These are phyloP conservation scores for Claviceps fusiformis DNA, from an alignment of 2,329 filamentous ascomycete genomes.

Conservation along the genomic window DNA sequence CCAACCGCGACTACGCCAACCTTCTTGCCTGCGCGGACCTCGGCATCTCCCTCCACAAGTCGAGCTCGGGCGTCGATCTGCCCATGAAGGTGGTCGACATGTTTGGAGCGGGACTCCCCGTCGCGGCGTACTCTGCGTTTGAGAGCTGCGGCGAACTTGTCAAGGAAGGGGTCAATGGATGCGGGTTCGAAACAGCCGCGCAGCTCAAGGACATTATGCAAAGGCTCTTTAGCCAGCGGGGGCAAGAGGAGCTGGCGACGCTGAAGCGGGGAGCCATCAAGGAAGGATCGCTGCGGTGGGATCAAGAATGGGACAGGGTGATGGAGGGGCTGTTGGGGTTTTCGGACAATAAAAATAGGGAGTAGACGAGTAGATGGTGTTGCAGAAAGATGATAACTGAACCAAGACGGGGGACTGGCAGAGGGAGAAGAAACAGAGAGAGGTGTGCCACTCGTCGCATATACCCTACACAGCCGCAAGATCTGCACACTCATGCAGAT, in stretches of 20 bases:
- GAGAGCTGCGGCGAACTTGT: conserved; percentile 88
- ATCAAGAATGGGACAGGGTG: conserved; percentile 82
- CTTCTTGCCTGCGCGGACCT: conserved; percentile 78
- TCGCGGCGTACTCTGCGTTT: conserved; percentile 74
- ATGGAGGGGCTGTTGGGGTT: conserved; percentile 58
- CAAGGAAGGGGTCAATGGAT: conserved; percentile 71
- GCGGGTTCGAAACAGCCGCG: conserved; percentile 61
- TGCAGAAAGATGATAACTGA: too few relatives aligned
- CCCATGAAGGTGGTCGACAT: conserved; percentile 99
- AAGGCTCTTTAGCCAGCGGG: conserved; percentile 44
- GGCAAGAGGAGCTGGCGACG: conserved; percentile 38
- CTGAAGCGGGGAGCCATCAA: conserved; percentile 57
- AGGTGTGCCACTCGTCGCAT: neutral
- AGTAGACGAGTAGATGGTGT: too few relatives aligned
- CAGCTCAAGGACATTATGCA: conserved; percentile 51
- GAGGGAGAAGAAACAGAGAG: neutral
- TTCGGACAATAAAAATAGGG: conserved; percentile 6
- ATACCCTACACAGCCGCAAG: neutral
- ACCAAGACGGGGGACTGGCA: too few relatives aligned
- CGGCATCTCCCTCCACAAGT: conserved; percentile 83
- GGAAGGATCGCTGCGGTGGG: conserved; percentile 72
- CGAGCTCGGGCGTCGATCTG: conserved; percentile 85
- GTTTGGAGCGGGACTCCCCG: conserved; percentile 89
- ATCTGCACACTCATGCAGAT: neutral
- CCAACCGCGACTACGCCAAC: conserved; percentile 67